Base-by-base conservation (phyloP, 768 basidiomycete genomes). In the Crucibulum laeve region DNA sequence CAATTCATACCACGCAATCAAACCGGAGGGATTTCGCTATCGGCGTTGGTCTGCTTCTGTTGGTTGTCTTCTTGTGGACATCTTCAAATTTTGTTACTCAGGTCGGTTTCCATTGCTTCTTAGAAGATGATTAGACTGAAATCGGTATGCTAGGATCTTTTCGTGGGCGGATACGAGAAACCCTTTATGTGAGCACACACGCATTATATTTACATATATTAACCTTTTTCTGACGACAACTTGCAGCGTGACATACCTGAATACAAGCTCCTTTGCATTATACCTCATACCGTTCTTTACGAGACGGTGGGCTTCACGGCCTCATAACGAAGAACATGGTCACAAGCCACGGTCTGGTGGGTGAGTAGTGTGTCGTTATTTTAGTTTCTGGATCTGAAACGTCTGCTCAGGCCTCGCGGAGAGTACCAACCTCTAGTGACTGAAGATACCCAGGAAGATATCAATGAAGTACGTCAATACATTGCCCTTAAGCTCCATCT, bases 1-100 rank as follows among this genome's bases (percentile, higher is more conserved):
- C 47, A 21, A 25, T 4, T n/a, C 19, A 4, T 4, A 21, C 44
- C 5, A 17, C 32, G 39, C 37, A 25, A 35, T 35, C 42, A 18
- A 50, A 57, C 43, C 61, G 57, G 32, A 62, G 52, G 30, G 63
- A 71, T 39, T 77, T 72, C 53, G 58, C 61, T 23, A 53, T 79
- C 22, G 91, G 91, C 40, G 81, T 92, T 41, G 65, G 67, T 21
- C 67, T 92, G 33, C 76, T 93, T 17, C 58, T 91, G 2, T 45
- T 80, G 15, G 91, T 94, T 40, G 90, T 91, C 26, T 48, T 89
- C 25, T 74, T 96, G 10, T 97, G 94, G 94, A 95, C 93, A 13
- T 65, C 74, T 8, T 87, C 86, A 37, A 94, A 85, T 61, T 95
- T 93, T 56, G 70, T 95, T 30, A 93, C 87, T 8, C 87, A 91